phyloP scores from a whole-genome alignment of 768 basidiomycete species.

The Amanita pallidorosea region DNA sequence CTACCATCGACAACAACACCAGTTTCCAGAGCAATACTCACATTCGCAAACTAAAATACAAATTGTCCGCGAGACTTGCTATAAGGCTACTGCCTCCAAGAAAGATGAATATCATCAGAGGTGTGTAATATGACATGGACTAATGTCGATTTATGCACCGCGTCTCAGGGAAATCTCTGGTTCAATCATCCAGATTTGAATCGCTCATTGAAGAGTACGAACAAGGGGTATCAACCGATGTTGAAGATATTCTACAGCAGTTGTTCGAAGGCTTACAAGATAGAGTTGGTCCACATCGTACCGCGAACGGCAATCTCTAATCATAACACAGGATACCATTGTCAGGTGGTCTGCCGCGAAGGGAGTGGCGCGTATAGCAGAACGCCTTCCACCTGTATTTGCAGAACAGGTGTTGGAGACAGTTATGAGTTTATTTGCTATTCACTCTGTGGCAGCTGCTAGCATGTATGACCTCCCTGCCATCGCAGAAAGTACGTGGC shows the following conservation, averaged over 20 bases:
- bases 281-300: conserved; percentile 37
- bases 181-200: not conserved
- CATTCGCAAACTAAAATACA: conserved; percentile 57
- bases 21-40: conserved; percentile 46
- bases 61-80: conserved; percentile 57
- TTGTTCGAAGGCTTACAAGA: conserved; percentile 72
- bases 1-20: conserved; percentile 27
- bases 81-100: conserved; percentile 49
- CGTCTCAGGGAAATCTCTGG: not conserved
- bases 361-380: conserved; percentile 75
- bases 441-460: conserved; percentile 58
- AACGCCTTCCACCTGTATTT: conserved; percentile 69
- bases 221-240: conserved; percentile 64
- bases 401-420: conserved; percentile 75
- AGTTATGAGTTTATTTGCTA: conserved; percentile 63
- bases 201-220: conserved; percentile 23
- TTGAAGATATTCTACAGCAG: conserved; percentile 65
- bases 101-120: not conserved
- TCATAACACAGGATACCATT: conserved; percentile 64
- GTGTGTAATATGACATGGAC: not conserved
- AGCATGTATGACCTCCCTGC: conserved; percentile 63
- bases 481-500: conserved; percentile 84
- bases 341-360: conserved; percentile 95
- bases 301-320: conserved; percentile 4
- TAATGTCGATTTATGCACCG: not conserved